These are phyloP conservation scores for Diaporthe humulicola DNA, from an alignment of 2,329 filamentous ascomycete genomes.

Conservation along the genomic window DNA sequence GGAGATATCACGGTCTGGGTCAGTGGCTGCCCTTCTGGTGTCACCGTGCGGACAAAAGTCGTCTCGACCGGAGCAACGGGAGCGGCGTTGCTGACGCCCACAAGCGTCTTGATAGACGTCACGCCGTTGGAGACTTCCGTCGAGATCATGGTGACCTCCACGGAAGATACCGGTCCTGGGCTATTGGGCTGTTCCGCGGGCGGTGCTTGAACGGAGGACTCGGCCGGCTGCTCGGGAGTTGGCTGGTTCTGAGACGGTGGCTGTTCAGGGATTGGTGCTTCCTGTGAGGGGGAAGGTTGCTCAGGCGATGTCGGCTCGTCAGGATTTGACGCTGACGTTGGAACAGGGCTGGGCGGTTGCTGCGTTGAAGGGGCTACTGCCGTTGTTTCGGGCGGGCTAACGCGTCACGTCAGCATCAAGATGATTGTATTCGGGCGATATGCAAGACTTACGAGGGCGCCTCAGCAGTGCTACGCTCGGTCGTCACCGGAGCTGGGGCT, in stretches of 20 bases:
- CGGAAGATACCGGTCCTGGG: constrained; percentile 6
- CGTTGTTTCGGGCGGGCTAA: not conserved
- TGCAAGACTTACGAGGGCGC: not conserved
- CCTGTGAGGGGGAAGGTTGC: not conserved
- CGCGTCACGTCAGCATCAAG: not conserved
- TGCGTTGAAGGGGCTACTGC: not conserved
- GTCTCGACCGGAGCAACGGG: not conserved
- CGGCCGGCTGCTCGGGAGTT: not conserved
- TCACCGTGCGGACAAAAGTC: constrained; percentile 16
- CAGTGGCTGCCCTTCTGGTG: not conserved
- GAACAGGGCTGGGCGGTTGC: not conserved
- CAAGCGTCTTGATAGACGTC: not conserved
- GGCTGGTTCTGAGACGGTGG: not conserved
- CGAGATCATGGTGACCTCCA: constrained; percentile 21
- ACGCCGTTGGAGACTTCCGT: not conserved
- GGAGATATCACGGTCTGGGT: constrained; percentile 18
- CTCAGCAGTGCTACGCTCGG: constrained; percentile 12
- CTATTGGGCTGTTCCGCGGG: constrained; percentile 1
- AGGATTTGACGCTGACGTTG: not conserved
- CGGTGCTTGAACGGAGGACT: not conserved
- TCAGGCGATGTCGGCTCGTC: not conserved
- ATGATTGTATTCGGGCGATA: not conserved
- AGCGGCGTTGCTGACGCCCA: not conserved
- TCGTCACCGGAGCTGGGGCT: not conserved
- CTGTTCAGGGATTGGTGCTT: not conserved